Evolutionary conservation across 192 early-diverging fungal genomes (phyloP), one percentile per base, ranked within the genome.

Genomic region (Umbelopsis ramanniana): DNA sequence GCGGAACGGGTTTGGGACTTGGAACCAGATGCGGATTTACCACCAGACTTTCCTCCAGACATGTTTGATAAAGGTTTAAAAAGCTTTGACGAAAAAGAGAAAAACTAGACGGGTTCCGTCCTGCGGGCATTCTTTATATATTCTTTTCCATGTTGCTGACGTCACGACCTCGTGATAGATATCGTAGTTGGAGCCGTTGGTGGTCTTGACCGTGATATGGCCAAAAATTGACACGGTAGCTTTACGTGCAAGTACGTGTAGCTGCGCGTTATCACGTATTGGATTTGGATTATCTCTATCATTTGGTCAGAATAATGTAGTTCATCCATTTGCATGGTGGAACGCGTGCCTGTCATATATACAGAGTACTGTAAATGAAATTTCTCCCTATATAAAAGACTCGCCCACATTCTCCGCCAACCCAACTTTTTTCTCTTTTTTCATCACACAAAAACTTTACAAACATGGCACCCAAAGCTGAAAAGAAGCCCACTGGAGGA

Each of bases 41-140:
- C 89, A 82, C 89, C 89, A 71, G 87, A 89, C 83, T 90, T 90
- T 72, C 89, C 89, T 74, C 86, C 89, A 83, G 86, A 86, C 86
- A 87, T 89, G 77, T 43, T 89, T 57, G 60, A 57, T 72, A 67
- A 29, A 17, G 46, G 40, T 37, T 15, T 2, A 29, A n/a, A 23
- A 38, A 52, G 54, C 70, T 77, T 45, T 26, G 48, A 22, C 15
- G 52, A 69, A 68, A 46, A 74, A 60, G 68, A 40, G n/a, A 74
- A 68, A 68, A 70, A 45, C 55, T 60, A 60, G 55, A 60, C 55
- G 55, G 55, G 26, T 37, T 60, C 23, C 55, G 24, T 21, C 50
- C 35, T 6, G 9, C 22, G 52, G 21, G 17, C 19, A 19, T 24
- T 21, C 66, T 53, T 69, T 74, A 24, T 74, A 69, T 69, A 68